Conservation (phyloP, 2,329 filamentous ascomycete genomes). For the Pseudocercospora macadamiae region DNA sequence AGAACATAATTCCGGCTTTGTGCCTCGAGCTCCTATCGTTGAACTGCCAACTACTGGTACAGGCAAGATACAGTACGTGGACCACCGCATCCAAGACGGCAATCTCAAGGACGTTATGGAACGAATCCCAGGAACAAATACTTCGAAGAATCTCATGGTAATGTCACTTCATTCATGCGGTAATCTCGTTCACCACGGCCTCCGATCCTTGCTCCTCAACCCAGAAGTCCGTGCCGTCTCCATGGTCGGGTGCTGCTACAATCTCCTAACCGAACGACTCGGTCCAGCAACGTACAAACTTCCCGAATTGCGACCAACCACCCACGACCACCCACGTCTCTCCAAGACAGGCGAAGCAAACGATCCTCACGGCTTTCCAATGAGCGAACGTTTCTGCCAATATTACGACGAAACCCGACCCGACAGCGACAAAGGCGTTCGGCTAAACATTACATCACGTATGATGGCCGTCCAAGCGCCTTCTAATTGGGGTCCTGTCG, state of each 20-base stretch:
- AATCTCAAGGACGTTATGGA: slow-evolving; percentile 70
- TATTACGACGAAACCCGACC: slow-evolving; percentile 33
- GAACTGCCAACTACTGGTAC: slow-evolving; percentile 45
- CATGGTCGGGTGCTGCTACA: slow-evolving; percentile 98
- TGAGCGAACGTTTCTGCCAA: slow-evolving; percentile 72
- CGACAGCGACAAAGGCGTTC: slow-evolving; percentile 60
- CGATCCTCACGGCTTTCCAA: slow-evolving; percentile 91
- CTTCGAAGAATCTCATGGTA: slow-evolving; percentile 67
- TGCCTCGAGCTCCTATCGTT: slow-evolving; percentile 18
- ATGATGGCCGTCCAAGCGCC: slow-evolving; percentile 99
- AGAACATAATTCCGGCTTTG: slow-evolving; percentile 13
- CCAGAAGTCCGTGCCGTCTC: slow-evolving; percentile 85
- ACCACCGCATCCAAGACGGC: slow-evolving; percentile 72
- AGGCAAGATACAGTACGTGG: slow-evolving; percentile 75
- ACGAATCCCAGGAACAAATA: slow-evolving; percentile 41
- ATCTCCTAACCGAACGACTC: slow-evolving; percentile 86
- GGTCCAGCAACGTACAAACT: slow-evolving; percentile 86
- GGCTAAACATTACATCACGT: slow-evolving; percentile 91
- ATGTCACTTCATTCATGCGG: slow-evolving; percentile 97
- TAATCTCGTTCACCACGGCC: slow-evolving; percentile 92
- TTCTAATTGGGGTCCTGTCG: slow-evolving; percentile 80
- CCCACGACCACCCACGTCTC: slow-evolving; percentile 63
- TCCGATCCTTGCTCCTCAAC: slow-evolving; percentile 83
- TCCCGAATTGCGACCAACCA: slow-evolving; percentile 68
- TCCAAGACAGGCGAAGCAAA: slow-evolving; percentile 68